Evolutionary conservation across 2,329 filamentous ascomycete genomes (phyloP), one percentile per base, ranked within the genome.

Genomic region (Harringtonia lauricola): DNA sequence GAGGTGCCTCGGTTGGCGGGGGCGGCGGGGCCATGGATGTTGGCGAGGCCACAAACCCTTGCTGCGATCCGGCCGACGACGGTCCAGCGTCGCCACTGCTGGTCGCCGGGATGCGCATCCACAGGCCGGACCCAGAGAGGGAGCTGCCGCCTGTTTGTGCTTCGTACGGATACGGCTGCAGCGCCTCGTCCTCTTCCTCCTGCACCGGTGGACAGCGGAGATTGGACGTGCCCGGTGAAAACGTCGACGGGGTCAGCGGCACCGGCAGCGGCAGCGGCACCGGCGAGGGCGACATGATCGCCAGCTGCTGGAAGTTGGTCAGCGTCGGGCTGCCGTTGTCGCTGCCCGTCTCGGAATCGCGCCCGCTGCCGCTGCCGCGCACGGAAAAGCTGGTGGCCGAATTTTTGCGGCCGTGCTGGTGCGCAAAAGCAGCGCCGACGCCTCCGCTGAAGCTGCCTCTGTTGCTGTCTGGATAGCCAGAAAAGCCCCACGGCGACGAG

Each of bases 271-370:
- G 48, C 2, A 47, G 54, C 26, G 43, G 55, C 42, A 51, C 55
- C 36, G 51, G 51, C 14, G 55, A 49, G 14, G 55, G 53, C 2
- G 53, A 45, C 13, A 49, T 46, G 36, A 35, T 43, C 18, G 47
- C 40, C 30, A 29, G 8, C 14, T 6, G 14, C 2, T 35, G 6
- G 18, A 44, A 61, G 36, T 40, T 63, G 19, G 67, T 70, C 37
- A 74, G 51, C 0, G 70, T 76, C 9, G 73, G 73, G 38, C 72
- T 76, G 7, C 65, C 70, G 1, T 66, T 55, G 4, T 59, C 59
- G 46, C 71, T 72, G 2, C 57, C 63, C 8, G 59, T 59, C 19
- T 72, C 72, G 9, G 70, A 72, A 18, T 69, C 67, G 22, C 30
- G 29, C 6, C 39, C 48, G 41, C 46, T 49, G 30, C 64, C 64